Percentiles rank a stretch among this genome's conserved stretches.
phyloP scores from a whole-genome alignment of 192 early-diverging fungal species.

The Entomortierella beljakovae region DNA sequence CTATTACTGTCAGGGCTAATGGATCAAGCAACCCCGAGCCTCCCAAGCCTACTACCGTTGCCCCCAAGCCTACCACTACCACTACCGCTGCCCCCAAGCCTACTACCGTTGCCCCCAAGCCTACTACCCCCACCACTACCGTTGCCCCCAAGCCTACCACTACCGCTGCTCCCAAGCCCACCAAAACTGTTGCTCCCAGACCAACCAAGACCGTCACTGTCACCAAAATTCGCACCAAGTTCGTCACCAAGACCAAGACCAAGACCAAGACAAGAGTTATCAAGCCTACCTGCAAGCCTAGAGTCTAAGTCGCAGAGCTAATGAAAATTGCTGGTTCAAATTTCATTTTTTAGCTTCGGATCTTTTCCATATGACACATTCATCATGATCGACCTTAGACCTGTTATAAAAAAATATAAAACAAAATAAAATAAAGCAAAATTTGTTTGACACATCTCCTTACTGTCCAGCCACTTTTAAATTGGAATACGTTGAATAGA shows the following conservation, averaged over 20 bases:
- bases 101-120: slow-evolving; percentile 2
- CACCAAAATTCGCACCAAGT: background rate
- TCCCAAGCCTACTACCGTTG: background rate
- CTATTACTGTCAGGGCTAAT: slow-evolving; percentile 11
- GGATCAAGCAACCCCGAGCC: background rate
- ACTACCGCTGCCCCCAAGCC: background rate
- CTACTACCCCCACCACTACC: background rate
- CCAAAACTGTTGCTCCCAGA: background rate
- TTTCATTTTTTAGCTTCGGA: background rate
- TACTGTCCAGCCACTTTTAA: too few relatives aligned
- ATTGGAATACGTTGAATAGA: too few relatives aligned
- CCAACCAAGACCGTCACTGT: background rate
- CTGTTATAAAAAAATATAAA: too few relatives aligned
- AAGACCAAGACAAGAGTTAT: background rate
- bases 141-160: slow-evolving; percentile 1
- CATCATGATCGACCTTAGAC: too few relatives aligned
- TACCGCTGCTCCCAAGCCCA: background rate
- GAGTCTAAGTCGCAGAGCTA: background rate
- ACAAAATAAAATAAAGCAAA: too few relatives aligned
- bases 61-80: slow-evolving; percentile 8
- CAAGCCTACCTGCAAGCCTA: background rate
- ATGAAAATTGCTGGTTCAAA: background rate
- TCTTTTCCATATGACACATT: background rate
- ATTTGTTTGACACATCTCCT: too few relatives aligned
- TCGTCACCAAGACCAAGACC: background rate